Percentiles rank a stretch among this genome's conserved stretches.
phyloP scores from a whole-genome alignment of 768 basidiomycete genomes.

The Lactarius psammicola region DNA sequence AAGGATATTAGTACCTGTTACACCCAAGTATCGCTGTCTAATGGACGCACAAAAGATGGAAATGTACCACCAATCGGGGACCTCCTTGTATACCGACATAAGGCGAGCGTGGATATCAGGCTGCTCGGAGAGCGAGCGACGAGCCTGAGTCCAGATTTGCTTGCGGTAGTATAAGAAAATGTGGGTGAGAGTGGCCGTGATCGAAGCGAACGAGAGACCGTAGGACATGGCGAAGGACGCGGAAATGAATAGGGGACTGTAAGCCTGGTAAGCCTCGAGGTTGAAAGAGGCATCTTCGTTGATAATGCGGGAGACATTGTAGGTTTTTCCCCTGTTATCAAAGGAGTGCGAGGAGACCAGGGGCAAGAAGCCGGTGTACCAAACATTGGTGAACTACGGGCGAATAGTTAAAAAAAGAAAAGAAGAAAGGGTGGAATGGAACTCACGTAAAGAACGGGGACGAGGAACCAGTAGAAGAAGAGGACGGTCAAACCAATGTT shows the following conservation, averaged over 20 bases:
- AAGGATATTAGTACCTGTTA: neutral
- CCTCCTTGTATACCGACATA: constrained; percentile 72
- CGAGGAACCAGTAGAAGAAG: constrained; percentile 67
- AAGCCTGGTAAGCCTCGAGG: constrained; percentile 50
- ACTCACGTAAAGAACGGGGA: constrained; percentile 52
- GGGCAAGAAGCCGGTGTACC: constrained; percentile 34
- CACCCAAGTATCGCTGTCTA: neutral
- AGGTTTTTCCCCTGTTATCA: constrained; percentile 57
- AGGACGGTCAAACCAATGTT: constrained; percentile 63
- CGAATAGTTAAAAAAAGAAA: neutral
- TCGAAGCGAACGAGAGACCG: constrained; percentile 76
- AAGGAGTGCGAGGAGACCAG: constrained; percentile 65
- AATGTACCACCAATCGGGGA: constrained; percentile 86
- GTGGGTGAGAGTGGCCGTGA: constrained; percentile 73
- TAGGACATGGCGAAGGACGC: constrained; percentile 74
- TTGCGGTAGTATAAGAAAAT: constrained; percentile 73
- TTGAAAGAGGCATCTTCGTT: constrained; percentile 56
- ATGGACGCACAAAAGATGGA: constrained; percentile 49
- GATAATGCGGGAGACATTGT: constrained; percentile 59
- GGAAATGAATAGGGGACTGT: constrained; percentile 63
- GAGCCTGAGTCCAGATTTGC: constrained; percentile 71
- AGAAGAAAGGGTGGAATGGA: neutral
- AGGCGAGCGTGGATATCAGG: constrained; percentile 83
- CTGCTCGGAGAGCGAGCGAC: constrained; percentile 71
- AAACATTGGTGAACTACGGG: constrained; percentile 53